Base-by-base conservation (phyloP, 1,284 basidiomycete genomes). In the Cutaneotrichosporon cyanovorans region DNA sequence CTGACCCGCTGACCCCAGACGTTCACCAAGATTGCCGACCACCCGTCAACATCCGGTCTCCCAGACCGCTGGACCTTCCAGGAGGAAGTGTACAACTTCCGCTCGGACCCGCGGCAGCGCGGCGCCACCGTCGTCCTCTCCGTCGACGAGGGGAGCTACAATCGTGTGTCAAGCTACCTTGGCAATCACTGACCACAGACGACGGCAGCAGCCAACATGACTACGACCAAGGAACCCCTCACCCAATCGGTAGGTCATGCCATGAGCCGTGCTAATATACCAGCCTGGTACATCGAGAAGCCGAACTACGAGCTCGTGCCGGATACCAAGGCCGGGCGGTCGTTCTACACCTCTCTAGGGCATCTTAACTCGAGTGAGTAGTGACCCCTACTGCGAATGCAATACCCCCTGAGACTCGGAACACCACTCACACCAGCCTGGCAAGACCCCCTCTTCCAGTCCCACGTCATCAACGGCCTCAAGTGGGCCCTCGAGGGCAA, bases 281-380 rank as follows among this genome's bases (percentile, higher is more conserved):
- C 16, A 42, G 41, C 63, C 56, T 89, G 86, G 86, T 87, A 77
- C 65, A 84, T 87, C 62, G 80, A 83, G 50, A 76, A 74, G 10
- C 81, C 81, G 7, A 76, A 78, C 16, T 83, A 82, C 1, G 63
- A 62, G 15, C 71, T 66, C 0, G 12, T 40, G 14, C 33, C 46
- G 5, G 54, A 50, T 11, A 68, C 66, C 1, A 69, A 72, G 18
- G 75, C 79, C 1, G 86, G 85, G 15, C 76, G 85, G 35, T 84
- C 83, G 53, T 88, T 84, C 71, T 88, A 86, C 66, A 87, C 86
- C 0, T 80, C 80, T 48, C 74, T 88, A 2, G 85, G 85, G 2
- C 86, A 89, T 62, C 65, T 80, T 47, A 82, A 80, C 58, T 78
- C 81, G 57, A 86, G 67, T 68, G 33, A 35, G 33, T 46, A n/a